phyloP scores from a whole-genome alignment of 1,284 basidiomycete species.

The Vanrija pseudolonga region DNA sequence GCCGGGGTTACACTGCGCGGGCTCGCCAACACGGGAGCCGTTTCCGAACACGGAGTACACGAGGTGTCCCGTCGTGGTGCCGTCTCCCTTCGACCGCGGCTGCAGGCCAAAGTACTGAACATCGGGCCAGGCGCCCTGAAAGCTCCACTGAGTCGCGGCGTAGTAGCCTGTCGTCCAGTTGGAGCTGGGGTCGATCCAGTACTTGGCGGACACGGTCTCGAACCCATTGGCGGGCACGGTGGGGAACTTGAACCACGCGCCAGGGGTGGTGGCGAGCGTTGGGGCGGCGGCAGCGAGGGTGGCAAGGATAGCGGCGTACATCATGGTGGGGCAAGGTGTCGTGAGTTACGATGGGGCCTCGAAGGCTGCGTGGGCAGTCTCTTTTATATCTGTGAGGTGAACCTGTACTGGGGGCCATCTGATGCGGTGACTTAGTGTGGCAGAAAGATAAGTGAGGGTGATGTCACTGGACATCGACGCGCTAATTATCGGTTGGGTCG shows the following conservation, averaged over 20 bases:
- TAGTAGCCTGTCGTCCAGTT: slow-evolving; percentile 4
- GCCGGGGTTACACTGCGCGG: neutral
- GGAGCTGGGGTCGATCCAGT: slow-evolving; percentile 1
- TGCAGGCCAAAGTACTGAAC: slow-evolving; percentile 10
- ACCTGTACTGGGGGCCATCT: too few relatives aligned
- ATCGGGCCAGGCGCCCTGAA: neutral
- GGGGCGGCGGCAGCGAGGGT: neutral
- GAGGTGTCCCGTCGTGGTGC: neutral
- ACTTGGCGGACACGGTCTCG: slow-evolving; percentile 1
- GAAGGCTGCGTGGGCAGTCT: too few relatives aligned
- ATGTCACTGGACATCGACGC: too few relatives aligned
- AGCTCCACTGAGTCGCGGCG: neutral
- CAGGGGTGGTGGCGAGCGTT: neutral
- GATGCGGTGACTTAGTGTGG: too few relatives aligned
- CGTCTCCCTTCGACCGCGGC: neutral
- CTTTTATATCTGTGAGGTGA: too few relatives aligned
- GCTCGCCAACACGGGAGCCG: neutral
- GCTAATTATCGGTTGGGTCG: too few relatives aligned
- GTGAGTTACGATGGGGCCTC: too few relatives aligned
- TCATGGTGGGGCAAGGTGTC: neutral
- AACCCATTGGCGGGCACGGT: neutral
- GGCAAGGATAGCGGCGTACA: neutral
- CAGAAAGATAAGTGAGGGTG: too few relatives aligned
- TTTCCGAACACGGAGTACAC: slow-evolving; percentile 4
- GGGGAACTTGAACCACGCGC: neutral